Percentiles rank a stretch among this genome's conserved stretches.
These are phyloP conservation scores for Hyaloscypha bicolor DNA, from an alignment of 495 filamentous ascomycete genomes.

Conservation along the genomic window DNA sequence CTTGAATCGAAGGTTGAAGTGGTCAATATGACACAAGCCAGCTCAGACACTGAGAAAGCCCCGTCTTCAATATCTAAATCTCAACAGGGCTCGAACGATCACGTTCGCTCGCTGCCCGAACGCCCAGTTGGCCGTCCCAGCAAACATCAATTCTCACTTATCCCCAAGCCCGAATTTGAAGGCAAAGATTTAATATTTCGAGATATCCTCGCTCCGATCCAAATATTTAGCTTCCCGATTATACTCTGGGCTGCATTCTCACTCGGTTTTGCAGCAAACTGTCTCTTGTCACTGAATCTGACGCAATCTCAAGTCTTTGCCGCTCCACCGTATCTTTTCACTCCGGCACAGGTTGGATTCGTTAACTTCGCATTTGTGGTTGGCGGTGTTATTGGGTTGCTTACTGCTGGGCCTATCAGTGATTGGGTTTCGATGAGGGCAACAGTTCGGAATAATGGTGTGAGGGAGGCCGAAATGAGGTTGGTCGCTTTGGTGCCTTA, in stretches of 20 bases:
- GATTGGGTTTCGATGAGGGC: conserved; percentile 52
- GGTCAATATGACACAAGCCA: neutral
- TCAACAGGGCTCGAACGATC: neutral
- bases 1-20: too few species aligned
- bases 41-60: neutral
- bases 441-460: conserved; percentile 50
- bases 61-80: neutral
- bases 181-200: conserved; percentile 34
- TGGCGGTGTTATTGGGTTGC: conserved; percentile 49
- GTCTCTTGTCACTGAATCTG: conserved; percentile 60
- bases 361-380: conserved; percentile 50
- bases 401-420: conserved; percentile 49
- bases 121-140: conserved; percentile 52
- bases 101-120: conserved; percentile 13
- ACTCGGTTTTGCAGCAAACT: conserved; percentile 58
- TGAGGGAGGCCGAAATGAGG: conserved; percentile 58
- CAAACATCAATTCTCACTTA: conserved; percentile 51
- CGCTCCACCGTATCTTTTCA: conserved; percentile 61
- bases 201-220: conserved; percentile 53
- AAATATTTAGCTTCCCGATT: conserved; percentile 62
- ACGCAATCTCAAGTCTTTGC: conserved; percentile 63
- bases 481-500: conserved; percentile 58
- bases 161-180: conserved; percentile 40
- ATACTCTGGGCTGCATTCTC: conserved; percentile 62
- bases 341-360: conserved; percentile 40